These are phyloP conservation scores for Coniochaeta sp. DNA, from an alignment of 2,329 filamentous ascomycete species.

Conservation along the genomic window DNA sequence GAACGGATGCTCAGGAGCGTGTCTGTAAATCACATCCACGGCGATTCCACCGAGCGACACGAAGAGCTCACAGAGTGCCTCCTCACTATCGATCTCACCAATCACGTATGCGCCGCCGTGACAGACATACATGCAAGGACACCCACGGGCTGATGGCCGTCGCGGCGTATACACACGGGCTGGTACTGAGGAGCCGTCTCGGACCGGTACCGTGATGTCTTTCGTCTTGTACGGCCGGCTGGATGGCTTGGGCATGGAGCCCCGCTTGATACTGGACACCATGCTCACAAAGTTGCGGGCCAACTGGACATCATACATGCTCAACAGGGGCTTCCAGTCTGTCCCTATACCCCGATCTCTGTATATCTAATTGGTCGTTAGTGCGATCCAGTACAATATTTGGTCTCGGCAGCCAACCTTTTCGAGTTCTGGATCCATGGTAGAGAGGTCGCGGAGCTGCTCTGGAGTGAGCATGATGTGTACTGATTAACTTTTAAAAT, in stretches of 20 bases:
- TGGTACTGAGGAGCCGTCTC: background rate
- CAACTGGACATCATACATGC: background rate
- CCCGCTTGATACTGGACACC: background rate
- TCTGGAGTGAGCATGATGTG: background rate
- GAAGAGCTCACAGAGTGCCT: slow-evolving; percentile 16
- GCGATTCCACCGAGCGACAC: slow-evolving; percentile 16
- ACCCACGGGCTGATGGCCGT: background rate
- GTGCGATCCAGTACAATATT: background rate
- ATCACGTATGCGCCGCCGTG: slow-evolving; percentile 20
- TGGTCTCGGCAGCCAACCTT: background rate
- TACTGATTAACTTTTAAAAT: too few species aligned
- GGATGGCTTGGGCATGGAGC: background rate
- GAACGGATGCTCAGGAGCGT: slow-evolving; percentile 20
- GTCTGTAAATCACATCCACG: slow-evolving; percentile 19
- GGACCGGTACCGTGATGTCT: background rate
- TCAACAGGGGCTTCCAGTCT: background rate
- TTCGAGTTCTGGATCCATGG: background rate
- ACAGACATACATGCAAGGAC: slow-evolving; percentile 13
- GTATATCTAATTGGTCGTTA: background rate
- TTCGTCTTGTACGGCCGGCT: background rate
- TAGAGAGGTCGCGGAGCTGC: background rate
- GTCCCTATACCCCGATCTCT: background rate
- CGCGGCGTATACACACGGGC: background rate
- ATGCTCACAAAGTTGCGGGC: background rate
- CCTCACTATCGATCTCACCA: slow-evolving; percentile 17